Evolutionary conservation across 2,329 filamentous ascomycete genomes (phyloP).

Genomic region (Claviceps cyperi): DNA sequence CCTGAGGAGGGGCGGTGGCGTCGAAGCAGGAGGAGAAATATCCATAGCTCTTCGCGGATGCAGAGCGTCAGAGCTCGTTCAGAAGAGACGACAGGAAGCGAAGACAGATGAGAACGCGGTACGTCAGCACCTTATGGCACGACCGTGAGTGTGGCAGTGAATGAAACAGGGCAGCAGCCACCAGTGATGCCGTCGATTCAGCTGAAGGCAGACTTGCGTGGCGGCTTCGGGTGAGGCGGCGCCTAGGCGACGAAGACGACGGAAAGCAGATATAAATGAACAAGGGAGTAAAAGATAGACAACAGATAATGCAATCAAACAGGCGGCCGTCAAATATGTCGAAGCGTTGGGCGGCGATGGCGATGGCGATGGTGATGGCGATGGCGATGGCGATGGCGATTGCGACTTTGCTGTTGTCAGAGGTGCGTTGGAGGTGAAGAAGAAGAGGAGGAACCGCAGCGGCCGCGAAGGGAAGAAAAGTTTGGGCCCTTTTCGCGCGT

Average conservation of each 20-base stretch:
- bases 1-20: conserved; percentile 30
- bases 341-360: neutral
- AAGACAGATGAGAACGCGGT: conserved; percentile 2
- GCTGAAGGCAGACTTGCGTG: neutral
- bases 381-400: too few relatives aligned
- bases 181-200: neutral
- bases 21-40: conserved; percentile 39
- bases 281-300: neutral
- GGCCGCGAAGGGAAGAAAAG: neutral
- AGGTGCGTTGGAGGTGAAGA: neutral
- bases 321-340: neutral
- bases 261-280: neutral
- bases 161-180: neutral
- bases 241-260: neutral
- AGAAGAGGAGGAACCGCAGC: neutral
- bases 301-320: neutral
- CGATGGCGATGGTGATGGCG: too few relatives aligned
- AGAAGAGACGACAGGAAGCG: neutral
- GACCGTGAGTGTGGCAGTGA: neutral
- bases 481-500: too few relatives aligned
- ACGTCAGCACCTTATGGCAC: neutral
- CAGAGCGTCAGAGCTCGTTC: neutral
- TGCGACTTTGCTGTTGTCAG: neutral
- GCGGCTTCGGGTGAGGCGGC: neutral
- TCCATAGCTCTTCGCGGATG: conserved; percentile 19